phyloP scores from a whole-genome alignment of 305 asterid species.

The Fraxinus angustifolia region DNA sequence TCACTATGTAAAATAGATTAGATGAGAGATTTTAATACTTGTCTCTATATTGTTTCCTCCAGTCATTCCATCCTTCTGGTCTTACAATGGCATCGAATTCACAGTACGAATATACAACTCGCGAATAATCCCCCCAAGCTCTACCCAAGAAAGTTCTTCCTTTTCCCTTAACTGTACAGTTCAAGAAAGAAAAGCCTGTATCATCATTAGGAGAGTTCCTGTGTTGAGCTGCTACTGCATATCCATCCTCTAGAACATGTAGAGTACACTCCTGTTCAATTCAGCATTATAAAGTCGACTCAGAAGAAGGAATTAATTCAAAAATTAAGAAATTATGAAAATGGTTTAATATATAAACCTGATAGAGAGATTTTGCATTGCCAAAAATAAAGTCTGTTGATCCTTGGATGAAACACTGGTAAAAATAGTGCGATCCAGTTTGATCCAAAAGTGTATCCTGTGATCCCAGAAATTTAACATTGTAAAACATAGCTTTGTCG shows the following conservation, averaged over 20 bases:
- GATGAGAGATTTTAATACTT: slow-evolving; percentile 30
- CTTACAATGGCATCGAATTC: slow-evolving; percentile 37
- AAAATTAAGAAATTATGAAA: not conserved
- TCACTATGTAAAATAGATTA: not conserved
- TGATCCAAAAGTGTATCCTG: slow-evolving; percentile 81
- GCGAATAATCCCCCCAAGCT: slow-evolving; percentile 76
- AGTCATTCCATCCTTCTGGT: slow-evolving; percentile 70
- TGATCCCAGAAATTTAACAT: slow-evolving; percentile 60
- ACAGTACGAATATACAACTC: slow-evolving; percentile 44
- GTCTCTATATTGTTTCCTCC: slow-evolving; percentile 38
- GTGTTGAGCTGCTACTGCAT: slow-evolving; percentile 71
- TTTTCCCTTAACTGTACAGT: slow-evolving; percentile 48
- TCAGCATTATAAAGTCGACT: not conserved
- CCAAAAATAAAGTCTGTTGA: slow-evolving; percentile 77
- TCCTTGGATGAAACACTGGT: slow-evolving; percentile 66
- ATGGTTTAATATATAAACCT: slow-evolving; percentile 31
- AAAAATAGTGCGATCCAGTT: slow-evolving; percentile 56
- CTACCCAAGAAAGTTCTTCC: slow-evolving; percentile 57
- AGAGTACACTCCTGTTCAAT: slow-evolving; percentile 47
- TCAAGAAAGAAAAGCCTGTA: slow-evolving; percentile 71
- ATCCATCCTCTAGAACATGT: slow-evolving; percentile 39
- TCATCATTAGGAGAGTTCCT: slow-evolving; percentile 42
- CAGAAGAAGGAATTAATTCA: not conserved
- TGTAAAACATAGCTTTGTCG: slow-evolving; percentile 61
- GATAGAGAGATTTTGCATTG: slow-evolving; percentile 60